Conservation (phyloP, 257 asterid species). For the Cordia subcordata region DNA sequence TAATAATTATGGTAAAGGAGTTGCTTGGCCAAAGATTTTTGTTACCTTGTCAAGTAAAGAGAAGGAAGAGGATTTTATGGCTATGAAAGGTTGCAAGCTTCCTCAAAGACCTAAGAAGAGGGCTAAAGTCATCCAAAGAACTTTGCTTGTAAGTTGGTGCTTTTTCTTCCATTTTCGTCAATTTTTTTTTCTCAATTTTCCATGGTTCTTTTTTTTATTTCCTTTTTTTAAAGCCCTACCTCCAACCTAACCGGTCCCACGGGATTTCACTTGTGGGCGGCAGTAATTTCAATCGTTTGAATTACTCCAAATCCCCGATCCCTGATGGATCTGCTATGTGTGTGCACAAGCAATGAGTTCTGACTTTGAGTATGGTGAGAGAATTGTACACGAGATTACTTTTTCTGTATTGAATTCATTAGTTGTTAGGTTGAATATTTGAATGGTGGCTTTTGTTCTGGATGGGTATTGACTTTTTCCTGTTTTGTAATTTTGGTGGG, state of each 20-base stretch:
- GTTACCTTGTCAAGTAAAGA: constrained; percentile 37
- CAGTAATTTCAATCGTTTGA: no score
- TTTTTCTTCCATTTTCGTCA: background rate
- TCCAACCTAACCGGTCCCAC: no score
- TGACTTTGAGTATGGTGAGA: no score
- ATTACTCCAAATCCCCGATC: no score
- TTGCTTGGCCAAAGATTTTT: constrained; percentile 35
- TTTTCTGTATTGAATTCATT: background rate
- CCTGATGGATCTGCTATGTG: no score
- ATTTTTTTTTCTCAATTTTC: no score
- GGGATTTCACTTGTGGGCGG: no score
- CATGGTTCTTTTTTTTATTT: no score
- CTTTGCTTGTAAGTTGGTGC: constrained; percentile 26
- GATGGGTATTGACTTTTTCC: background rate
- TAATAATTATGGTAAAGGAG: constrained; percentile 1
- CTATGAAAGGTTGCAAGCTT: constrained; percentile 43
- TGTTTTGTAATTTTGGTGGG: background rate
- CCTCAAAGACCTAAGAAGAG: constrained; percentile 53
- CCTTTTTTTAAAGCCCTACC: no score
- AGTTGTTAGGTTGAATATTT: background rate
- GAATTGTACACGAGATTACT: no score
- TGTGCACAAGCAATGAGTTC: no score
- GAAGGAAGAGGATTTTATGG: constrained; percentile 46
- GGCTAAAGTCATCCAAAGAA: constrained; percentile 36
- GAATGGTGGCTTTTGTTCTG: background rate